Percentiles rank a stretch among this genome's conserved stretches.
Conservation (phyloP, 352 stramenopile species). For the Halophytophthora polymorphica region DNA sequence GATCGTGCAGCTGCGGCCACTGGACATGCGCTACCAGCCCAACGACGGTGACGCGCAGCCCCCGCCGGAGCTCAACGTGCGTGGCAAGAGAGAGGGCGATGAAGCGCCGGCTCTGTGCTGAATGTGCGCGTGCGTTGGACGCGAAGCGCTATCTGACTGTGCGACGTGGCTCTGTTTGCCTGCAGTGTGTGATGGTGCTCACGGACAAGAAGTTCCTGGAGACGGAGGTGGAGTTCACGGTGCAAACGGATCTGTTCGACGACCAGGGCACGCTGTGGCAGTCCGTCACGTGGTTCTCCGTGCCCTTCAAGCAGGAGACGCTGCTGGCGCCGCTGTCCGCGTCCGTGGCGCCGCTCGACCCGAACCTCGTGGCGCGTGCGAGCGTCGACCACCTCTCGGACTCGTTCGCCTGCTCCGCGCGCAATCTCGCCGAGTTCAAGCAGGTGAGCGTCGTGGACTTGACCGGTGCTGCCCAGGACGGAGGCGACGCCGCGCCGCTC, state of each 20-base stretch:
- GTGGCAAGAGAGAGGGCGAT: too few species aligned
- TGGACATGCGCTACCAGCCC: slow-evolving; percentile 69
- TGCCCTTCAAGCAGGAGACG: slow-evolving; percentile 63
- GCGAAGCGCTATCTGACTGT: background rate
- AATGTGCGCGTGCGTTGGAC: too few species aligned
- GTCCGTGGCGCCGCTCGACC: slow-evolving; percentile 39
- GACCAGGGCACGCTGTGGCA: slow-evolving; percentile 74
- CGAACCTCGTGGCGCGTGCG: slow-evolving; percentile 18
- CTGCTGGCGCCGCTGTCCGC: slow-evolving; percentile 48
- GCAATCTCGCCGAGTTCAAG: slow-evolving; percentile 53
- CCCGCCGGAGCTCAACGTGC: slow-evolving; percentile 40
- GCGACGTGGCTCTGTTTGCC: background rate
- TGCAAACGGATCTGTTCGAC: slow-evolving; percentile 77
- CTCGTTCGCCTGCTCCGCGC: slow-evolving; percentile 40
- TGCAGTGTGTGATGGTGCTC: slow-evolving; percentile 72
- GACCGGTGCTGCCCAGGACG: slow-evolving; percentile 18
- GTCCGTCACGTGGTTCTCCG: slow-evolving; percentile 56
- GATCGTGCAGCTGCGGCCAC: slow-evolving; percentile 63
- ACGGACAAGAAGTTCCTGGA: slow-evolving; percentile 73
- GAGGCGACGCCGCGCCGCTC: slow-evolving; percentile 30
- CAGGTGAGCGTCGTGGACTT: slow-evolving; percentile 50
- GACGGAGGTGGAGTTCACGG: slow-evolving; percentile 63
- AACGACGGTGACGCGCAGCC: slow-evolving; percentile 20
- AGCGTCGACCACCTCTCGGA: slow-evolving; percentile 14
- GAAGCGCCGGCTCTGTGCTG: too few species aligned